These are phyloP conservation scores for Nicotiana otophora DNA, from an alignment of 257 asterid species.

Conservation along the genomic window DNA sequence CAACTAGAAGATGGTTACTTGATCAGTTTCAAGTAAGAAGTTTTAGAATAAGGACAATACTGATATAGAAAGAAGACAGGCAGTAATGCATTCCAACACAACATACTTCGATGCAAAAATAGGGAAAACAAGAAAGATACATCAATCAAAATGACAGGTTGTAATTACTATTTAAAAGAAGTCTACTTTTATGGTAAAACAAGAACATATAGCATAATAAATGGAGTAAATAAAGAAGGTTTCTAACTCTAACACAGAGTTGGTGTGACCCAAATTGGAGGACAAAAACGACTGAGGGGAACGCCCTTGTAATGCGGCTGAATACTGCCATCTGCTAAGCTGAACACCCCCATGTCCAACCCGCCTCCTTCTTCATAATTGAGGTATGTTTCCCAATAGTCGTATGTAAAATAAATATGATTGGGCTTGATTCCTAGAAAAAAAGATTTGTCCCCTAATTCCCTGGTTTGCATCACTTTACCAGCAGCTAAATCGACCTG, in stretches of 20 bases:
- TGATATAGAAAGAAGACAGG: background rate
- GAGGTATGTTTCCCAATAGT: background rate
- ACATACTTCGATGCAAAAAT: background rate
- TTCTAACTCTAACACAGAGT: background rate
- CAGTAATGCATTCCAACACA: background rate
- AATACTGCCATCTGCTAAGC: background rate
- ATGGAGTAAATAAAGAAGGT: background rate
- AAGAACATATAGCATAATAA: background rate
- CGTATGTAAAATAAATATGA: conserved; percentile 2
- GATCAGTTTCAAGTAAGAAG: background rate
- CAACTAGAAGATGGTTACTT: background rate
- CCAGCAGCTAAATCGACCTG: background rate
- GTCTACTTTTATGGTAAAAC: background rate
- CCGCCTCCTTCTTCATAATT: background rate
- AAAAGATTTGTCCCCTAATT: background rate
- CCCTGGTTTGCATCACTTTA: background rate
- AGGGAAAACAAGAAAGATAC: background rate
- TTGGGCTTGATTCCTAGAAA: background rate
- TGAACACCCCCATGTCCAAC: conserved; percentile 7
- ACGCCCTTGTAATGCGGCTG: background rate
- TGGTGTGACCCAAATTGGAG: conserved; percentile 6
- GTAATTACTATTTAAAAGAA: background rate
- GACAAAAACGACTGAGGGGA: background rate
- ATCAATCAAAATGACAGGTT: background rate
- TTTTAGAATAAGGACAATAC: background rate